Conservation (phyloP, 225 moss, liverwort and hornwort species). For the Antitrichia curtipendula region DNA sequence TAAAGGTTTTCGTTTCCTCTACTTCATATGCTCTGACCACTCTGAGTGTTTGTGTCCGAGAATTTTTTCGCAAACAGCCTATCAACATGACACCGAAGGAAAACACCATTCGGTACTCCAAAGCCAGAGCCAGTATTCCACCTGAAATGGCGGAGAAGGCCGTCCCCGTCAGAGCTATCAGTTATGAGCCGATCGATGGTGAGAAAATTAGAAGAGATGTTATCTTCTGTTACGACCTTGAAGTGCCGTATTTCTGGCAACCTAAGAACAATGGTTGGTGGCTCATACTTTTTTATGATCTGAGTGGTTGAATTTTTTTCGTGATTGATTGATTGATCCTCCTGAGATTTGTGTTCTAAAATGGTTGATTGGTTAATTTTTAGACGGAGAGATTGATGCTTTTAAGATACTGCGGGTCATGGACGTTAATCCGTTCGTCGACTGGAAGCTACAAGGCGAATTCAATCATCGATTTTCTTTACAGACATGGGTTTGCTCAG, state of each 20-base stretch:
- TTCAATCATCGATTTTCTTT: conserved; percentile 42
- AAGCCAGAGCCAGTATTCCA: conserved; percentile 24
- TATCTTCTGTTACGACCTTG: conserved; percentile 42
- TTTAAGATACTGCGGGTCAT: conserved; percentile 32
- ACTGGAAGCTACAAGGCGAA: conserved; percentile 34
- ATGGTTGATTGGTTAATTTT: neutral
- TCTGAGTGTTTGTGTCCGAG: neutral
- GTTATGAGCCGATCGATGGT: conserved; percentile 31
- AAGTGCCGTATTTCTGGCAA: conserved; percentile 43
- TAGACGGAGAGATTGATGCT: conserved; percentile 39
- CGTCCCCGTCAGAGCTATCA: conserved; percentile 24
- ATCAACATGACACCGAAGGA: conserved; percentile 38
- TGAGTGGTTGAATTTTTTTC: neutral
- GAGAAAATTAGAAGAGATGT: conserved; percentile 24
- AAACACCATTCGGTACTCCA: conserved; percentile 20
- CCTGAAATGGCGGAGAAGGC: conserved; percentile 32
- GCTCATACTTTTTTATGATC: neutral
- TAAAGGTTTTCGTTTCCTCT: neutral
- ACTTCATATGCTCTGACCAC: neutral
- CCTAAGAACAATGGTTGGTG: conserved; percentile 24
- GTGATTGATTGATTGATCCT: neutral
- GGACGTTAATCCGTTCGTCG: conserved; percentile 32
- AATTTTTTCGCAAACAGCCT: conserved; percentile 2
- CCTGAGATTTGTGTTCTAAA: neutral
- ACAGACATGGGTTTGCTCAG: conserved; percentile 33